Base-by-base conservation (phyloP, 2,329 filamentous ascomycete species). In the Scedosporium boydii region DNA sequence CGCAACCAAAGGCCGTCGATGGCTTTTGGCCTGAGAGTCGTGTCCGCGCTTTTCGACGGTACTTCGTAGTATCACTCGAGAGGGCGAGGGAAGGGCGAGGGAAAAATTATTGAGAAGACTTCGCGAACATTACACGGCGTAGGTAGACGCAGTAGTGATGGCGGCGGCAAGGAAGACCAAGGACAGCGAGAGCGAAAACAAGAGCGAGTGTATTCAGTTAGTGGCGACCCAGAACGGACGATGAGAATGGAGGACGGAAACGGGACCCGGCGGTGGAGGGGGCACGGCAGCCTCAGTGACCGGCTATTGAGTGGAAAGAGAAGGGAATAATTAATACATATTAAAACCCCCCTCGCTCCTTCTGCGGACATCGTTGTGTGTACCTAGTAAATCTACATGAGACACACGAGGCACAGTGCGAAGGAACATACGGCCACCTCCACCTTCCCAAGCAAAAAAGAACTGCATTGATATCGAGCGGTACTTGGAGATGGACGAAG, bases 151-250 rank as follows among this genome's bases (percentile, higher is more conserved):
- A 38, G 34, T 10, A 12, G 34, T 9, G 21, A 12, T 10, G 23
- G 26, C 21, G 14, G 21, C 26, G 55, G 55, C 16, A 27, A 27
- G 21, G 55, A 41, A 34, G 21, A 21, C 26, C 55, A 27, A 41
- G 7, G 9, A 38, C 16, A 10, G 55, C 27, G 21, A 27, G 14
- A 56, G 23, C 21, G 55, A 34, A 16, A 58, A 18, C 16, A n/a
- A 58, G 55, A 41, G 27, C 55, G 57, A 59, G 57, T 34, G 57
- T 18, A 42, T 59, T 34, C 57, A 26, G 18, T 44, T 38, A 58
- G 57, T 59, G 57, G 57, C 57, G 41, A 59, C 57, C 57, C 27
- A 55, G 57, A 23, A 59, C 57, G 27, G 38, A 34, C 21, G 57
- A 59, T 16, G 56, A 23, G 56, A 42, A 56, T 21, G 18, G 51